A percentile compares a stretch with the other conserved stretches of the same genome.
Conservation (phyloP, 768 basidiomycete genomes). For the Leccinum pellstonianum region DNA sequence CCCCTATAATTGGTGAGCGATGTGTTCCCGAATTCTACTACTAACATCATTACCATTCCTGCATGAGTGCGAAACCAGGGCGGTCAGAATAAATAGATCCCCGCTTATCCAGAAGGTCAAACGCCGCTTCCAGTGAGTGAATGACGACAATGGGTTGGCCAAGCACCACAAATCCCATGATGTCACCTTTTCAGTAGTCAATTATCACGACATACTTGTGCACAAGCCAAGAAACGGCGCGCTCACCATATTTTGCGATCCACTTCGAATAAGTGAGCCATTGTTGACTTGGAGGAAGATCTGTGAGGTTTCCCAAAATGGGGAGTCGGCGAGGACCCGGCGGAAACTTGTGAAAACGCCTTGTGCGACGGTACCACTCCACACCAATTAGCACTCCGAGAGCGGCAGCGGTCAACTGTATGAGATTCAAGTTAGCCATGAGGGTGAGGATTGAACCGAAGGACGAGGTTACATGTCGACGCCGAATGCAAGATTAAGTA, state of each 20-base stretch:
- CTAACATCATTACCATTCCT: background rate
- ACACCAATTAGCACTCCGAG: background rate
- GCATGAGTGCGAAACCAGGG: conserved; percentile 2
- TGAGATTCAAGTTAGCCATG: background rate
- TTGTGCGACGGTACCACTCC: conserved; percentile 4
- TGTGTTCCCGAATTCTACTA: background rate
- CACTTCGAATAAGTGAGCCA: conserved; percentile 7
- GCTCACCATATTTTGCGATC: conserved; percentile 5
- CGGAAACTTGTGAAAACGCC: conserved; percentile 1
- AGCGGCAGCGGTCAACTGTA: background rate
- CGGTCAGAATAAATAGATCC: conserved; percentile 8
- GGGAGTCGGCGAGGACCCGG: conserved; percentile 4
- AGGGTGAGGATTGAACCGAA: background rate
- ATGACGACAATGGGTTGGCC: conserved; percentile 8
- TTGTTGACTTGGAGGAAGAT: conserved; percentile 1
- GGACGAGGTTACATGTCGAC: background rate
- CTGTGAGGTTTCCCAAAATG: background rate
- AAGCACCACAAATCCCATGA: conserved; percentile 4
- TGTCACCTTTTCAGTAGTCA: background rate
- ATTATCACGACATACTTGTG: background rate
- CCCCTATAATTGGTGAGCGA: conserved; percentile 2
- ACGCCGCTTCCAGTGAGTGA: background rate
- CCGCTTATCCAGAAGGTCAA: conserved; percentile 7
- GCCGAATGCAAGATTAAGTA: background rate
- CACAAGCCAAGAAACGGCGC: background rate